phyloP scores from a whole-genome alignment of 2,329 filamentous ascomycete species.

The Xylaria sp. region DNA sequence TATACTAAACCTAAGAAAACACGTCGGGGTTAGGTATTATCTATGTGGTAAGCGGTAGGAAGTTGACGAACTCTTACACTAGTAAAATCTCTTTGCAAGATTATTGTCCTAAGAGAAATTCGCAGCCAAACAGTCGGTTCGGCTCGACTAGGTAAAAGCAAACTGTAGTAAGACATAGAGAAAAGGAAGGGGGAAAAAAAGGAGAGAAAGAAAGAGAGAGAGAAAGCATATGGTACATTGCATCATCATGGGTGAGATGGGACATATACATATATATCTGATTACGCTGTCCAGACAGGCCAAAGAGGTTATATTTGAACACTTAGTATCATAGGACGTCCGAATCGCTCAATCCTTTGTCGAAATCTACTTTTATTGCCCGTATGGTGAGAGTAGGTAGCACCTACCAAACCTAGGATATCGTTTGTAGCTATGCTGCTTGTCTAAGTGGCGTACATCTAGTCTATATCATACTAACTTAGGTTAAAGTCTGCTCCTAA shows the following conservation, averaged over 20 bases:
- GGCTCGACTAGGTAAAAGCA: background rate
- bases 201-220: background rate
- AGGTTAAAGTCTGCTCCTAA: too few relatives aligned
- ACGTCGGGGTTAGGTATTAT: too few relatives aligned
- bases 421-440: background rate
- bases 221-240: background rate
- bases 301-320: too few relatives aligned
- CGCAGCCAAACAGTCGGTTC: background rate
- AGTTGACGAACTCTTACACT: too few relatives aligned
- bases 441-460: background rate
- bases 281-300: too few relatives aligned
- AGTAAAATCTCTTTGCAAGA: too few relatives aligned
- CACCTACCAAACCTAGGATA: background rate
- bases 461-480: too few relatives aligned
- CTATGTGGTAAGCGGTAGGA: too few relatives aligned
- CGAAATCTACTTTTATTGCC: background rate
- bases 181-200: background rate
- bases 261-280: background rate
- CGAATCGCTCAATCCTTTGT: background rate
- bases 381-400: background rate
- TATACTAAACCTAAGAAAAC: too few relatives aligned
- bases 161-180: background rate
- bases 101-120: background rate
- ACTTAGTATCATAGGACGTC: background rate
- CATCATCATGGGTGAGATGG: background rate